These are phyloP conservation scores for Phytophthora rubi DNA, from an alignment of 352 stramenopile genomes.

Conservation along the genomic window DNA sequence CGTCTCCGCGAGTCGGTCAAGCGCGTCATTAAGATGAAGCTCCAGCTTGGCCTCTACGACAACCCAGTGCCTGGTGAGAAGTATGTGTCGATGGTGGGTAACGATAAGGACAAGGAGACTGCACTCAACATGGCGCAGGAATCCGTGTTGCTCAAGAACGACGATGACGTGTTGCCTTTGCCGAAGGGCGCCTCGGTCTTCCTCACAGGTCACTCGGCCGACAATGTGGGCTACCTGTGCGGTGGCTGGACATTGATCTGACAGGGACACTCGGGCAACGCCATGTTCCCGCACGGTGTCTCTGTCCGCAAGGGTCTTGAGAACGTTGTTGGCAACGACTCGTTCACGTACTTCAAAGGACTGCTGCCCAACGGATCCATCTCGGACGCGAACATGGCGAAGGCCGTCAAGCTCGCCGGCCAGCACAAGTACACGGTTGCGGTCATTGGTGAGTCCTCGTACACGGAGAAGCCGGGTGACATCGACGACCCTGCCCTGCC, in stretches of 20 bases:
- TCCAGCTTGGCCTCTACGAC: conserved; percentile 66
- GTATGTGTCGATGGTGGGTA: conserved; percentile 47
- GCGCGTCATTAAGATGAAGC: conserved; percentile 75
- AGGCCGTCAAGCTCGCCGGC: conserved; percentile 48
- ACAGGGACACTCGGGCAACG: conserved; percentile 71
- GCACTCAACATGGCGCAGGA: conserved; percentile 72
- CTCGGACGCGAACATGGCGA: conserved; percentile 42
- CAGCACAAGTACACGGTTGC: conserved; percentile 67
- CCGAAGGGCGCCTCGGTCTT: conserved; percentile 46
- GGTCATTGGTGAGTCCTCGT: conserved; percentile 72
- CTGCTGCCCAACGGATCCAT: conserved; percentile 53
- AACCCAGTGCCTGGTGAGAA: conserved; percentile 21
- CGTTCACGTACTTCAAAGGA: conserved; percentile 58
- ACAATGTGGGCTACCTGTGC: conserved; percentile 72
- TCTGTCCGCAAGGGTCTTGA: conserved; percentile 45
- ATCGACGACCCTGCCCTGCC: conserved; percentile 72
- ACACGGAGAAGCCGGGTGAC: conserved; percentile 86
- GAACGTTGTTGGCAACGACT: conserved; percentile 30
- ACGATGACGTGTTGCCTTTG: conserved; percentile 53
- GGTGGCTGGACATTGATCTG: conserved; percentile 83
- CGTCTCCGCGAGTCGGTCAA: conserved; percentile 39
- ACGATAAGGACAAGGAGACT: conserved; percentile 43
- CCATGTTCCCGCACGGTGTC: conserved; percentile 53
- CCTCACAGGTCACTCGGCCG: conserved; percentile 60
- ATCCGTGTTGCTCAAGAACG: conserved; percentile 82